Evolutionary conservation across 805 yeast genomes (phyloP).

Genomic region (Spathaspora sp.): DNA sequence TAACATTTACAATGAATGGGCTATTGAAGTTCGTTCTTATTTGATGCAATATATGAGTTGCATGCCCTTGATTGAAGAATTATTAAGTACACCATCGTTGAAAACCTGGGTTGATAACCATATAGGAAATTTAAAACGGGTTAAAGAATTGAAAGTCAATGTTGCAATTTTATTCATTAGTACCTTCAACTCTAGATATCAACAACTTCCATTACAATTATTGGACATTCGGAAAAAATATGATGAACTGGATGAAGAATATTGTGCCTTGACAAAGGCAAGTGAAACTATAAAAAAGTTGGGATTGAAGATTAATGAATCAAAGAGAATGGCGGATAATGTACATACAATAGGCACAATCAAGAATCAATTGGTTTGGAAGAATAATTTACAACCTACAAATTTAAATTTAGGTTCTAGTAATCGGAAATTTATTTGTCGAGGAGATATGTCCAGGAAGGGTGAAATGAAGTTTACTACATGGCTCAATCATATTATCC

Average conservation of each 20-base stretch:
- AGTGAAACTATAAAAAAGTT: constrained; percentile 51
- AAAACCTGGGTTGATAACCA: constrained; percentile 57
- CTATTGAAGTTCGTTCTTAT: constrained; percentile 48
- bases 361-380: constrained; percentile 53
- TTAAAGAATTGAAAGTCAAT: constrained; percentile 39
- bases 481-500: constrained; percentile 46
- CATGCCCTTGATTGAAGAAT: constrained; percentile 57
- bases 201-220: constrained; percentile 59
- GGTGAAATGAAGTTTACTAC: constrained; percentile 65
- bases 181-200: constrained; percentile 42
- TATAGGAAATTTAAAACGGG: constrained; percentile 47
- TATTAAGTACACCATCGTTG: constrained; percentile 49
- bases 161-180: constrained; percentile 37
- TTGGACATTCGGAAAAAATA: constrained; percentile 49
- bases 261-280: constrained; percentile 47
- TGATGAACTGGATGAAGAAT: constrained; percentile 47
- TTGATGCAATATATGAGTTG: constrained; percentile 58
- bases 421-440: constrained; percentile 51
- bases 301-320: constrained; percentile 57
- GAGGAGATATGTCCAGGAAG: constrained; percentile 58
- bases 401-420: constrained; percentile 51
- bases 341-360: constrained; percentile 51
- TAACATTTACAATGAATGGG: constrained; percentile 63
- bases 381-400: constrained; percentile 37
- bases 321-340: constrained; percentile 60